phyloP scores from a whole-genome alignment of 2,329 filamentous ascomycete genomes.

The Arthrobotrys conoides region DNA sequence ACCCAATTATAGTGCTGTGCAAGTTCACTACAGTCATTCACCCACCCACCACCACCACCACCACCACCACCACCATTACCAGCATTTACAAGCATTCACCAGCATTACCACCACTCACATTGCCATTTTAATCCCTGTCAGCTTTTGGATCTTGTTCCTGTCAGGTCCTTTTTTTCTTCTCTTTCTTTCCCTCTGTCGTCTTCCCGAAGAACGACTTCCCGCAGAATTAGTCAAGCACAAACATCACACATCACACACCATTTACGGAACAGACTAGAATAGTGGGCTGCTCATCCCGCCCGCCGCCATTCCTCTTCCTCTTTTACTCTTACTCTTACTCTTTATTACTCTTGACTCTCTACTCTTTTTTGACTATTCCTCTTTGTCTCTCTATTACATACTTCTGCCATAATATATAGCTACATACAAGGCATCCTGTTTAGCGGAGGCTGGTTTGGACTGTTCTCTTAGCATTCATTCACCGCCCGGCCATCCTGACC shows the following conservation, averaged over 20 bases:
- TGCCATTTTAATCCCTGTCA: constrained; percentile 33
- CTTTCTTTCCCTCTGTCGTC: neutral
- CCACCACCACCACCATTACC: neutral
- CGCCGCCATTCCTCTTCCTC: neutral
- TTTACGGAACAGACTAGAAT: neutral
- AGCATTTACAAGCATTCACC: constrained; percentile 10
- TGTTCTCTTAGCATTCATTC: neutral
- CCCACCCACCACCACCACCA: constrained; percentile 11
- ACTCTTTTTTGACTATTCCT: too few relatives aligned
- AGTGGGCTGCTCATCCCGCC: constrained; percentile 48
- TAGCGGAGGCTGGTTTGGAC: constrained; percentile 18
- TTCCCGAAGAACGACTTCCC: constrained; percentile 30
- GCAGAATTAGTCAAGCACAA: neutral
- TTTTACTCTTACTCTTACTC: neutral
- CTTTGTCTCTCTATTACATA: neutral
- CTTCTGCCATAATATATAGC: too few relatives aligned
- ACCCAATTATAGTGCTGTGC: constrained; percentile 58
- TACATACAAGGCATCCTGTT: constrained; percentile 34
- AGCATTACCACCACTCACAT: neutral
- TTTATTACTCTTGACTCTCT: too few relatives aligned
- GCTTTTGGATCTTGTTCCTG: constrained; percentile 45
- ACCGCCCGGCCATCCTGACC: constrained; percentile 10
- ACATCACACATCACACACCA: neutral
- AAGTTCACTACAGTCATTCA: constrained; percentile 43
- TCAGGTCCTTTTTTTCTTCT: constrained; percentile 27